A percentile compares a stretch with the other conserved stretches of the same genome.
Evolutionary conservation across 495 filamentous ascomycete genomes (phyloP).

Genomic region (Penicillium simplicissimum): DNA sequence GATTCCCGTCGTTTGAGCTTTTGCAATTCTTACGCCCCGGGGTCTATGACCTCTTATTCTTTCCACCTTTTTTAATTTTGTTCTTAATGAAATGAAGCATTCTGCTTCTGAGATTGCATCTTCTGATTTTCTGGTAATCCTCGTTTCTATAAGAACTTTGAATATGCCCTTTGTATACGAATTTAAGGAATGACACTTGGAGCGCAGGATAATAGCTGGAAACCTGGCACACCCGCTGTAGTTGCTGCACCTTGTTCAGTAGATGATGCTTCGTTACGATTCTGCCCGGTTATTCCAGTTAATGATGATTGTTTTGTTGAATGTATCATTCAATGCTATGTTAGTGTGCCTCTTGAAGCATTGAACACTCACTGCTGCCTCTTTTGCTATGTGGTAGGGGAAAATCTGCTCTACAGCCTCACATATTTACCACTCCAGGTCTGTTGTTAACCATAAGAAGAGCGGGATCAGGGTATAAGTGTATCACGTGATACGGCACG

Average conservation of each 20-base stretch:
- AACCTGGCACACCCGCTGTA: not conserved
- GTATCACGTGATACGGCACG: not conserved
- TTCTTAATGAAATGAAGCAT: slow-evolving; percentile 1
- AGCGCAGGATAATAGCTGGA: too few relatives aligned
- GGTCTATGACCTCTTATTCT: not conserved
- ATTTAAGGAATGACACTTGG: too few relatives aligned
- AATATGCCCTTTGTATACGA: slow-evolving; percentile 4
- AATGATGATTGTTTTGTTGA: not conserved
- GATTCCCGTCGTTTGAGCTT: slow-evolving; percentile 2
- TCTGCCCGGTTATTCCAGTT: not conserved
- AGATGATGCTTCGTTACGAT: not conserved
- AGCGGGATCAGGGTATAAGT: not conserved
- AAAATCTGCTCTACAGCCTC: not conserved
- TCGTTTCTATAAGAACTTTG: not conserved
- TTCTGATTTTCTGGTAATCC: not conserved
- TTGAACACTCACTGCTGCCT: not conserved
- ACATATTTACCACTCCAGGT: too few relatives aligned
- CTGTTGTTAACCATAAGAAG: not conserved
- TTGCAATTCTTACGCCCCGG: not conserved
- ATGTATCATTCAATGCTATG: slow-evolving; percentile 8
- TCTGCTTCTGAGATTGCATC: not conserved
- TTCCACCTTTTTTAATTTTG: not conserved
- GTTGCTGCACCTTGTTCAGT: slow-evolving; percentile 1
- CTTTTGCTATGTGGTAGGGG: too few relatives aligned
- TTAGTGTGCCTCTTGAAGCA: slow-evolving; percentile 7